phyloP scores from a whole-genome alignment of 2,329 filamentous ascomycete genomes.

The Neodidymelliopsis sp. region DNA sequence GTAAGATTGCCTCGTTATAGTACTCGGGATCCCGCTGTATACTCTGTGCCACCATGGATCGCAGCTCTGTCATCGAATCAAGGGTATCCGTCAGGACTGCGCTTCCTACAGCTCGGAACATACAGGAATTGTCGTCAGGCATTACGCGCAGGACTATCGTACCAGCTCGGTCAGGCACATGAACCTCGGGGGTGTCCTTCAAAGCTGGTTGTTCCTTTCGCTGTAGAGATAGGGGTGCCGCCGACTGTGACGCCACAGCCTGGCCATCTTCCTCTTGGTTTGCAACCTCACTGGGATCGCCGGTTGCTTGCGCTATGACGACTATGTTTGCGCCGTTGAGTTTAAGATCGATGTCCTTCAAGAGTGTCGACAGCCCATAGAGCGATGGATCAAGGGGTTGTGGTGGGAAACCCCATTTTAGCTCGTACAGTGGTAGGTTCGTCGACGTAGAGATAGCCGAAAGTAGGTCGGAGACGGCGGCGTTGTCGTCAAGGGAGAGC shows the following conservation, averaged over 20 bases:
- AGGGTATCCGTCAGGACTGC: constrained; percentile 72
- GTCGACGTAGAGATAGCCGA: constrained; percentile 69
- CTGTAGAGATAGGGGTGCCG: constrained; percentile 51
- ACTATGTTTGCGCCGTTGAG: constrained; percentile 74
- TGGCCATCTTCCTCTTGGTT: constrained; percentile 21
- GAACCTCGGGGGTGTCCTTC: constrained; percentile 68
- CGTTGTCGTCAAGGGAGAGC: constrained; percentile 71
- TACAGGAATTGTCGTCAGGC: constrained; percentile 95
- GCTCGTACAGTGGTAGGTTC: constrained; percentile 69
- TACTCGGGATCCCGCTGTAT: constrained; percentile 76
- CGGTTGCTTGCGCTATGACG: constrained; percentile 59
- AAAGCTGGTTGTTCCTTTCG: constrained; percentile 55
- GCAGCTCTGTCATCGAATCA: constrained; percentile 74
- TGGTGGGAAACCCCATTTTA: constrained; percentile 87
- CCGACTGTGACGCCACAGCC: constrained; percentile 19
- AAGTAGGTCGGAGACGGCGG: constrained; percentile 69
- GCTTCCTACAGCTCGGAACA: constrained; percentile 88
- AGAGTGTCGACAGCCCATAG: constrained; percentile 58
- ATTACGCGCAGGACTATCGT: constrained; percentile 83
- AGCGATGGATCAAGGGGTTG: constrained; percentile 69
- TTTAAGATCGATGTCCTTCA: constrained; percentile 65
- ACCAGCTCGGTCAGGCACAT: constrained; percentile 63
- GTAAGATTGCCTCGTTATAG: constrained; percentile 80
- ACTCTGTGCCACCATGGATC: constrained; percentile 77
- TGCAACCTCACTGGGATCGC: constrained; percentile 36